A percentile compares a stretch with the other conserved stretches of the same genome.
These are phyloP conservation scores for Pontederia crassipes DNA, from an alignment of 176 grass and related monocot species.

Conservation along the genomic window DNA sequence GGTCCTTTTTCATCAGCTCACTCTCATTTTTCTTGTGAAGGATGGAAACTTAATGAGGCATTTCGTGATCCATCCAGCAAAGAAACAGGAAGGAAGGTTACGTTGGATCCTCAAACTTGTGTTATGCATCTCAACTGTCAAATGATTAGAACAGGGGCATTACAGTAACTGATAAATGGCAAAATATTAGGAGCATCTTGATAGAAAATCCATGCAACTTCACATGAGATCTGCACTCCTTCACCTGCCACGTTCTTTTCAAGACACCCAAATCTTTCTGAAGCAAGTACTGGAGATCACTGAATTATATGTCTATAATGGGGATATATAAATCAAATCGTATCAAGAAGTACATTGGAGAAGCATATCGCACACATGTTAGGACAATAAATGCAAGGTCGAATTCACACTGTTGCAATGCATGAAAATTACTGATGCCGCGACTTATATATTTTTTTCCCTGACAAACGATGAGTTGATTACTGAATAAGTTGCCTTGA, in stretches of 20 bases:
- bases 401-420: neutral
- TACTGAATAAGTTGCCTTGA: no score
- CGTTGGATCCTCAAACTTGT: neutral
- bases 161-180: neutral
- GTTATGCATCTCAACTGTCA: neutral
- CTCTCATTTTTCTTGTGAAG: no score
- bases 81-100: neutral
- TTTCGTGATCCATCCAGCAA: no score
- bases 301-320: neutral
- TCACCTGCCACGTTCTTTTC: neutral
- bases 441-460: neutral
- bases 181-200: neutral
- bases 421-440: neutral
- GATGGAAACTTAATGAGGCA: no score
- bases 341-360: neutral
- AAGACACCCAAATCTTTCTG: neutral
- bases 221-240: neutral
- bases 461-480: neutral
- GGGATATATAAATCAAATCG: neutral
- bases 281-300: neutral
- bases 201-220: neutral
- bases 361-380: neutral
- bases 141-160: neutral
- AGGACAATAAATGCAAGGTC: neutral
- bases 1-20: no score